phyloP scores from a whole-genome alignment of 2,329 filamentous ascomycete species.

The Cytospora piceae region DNA sequence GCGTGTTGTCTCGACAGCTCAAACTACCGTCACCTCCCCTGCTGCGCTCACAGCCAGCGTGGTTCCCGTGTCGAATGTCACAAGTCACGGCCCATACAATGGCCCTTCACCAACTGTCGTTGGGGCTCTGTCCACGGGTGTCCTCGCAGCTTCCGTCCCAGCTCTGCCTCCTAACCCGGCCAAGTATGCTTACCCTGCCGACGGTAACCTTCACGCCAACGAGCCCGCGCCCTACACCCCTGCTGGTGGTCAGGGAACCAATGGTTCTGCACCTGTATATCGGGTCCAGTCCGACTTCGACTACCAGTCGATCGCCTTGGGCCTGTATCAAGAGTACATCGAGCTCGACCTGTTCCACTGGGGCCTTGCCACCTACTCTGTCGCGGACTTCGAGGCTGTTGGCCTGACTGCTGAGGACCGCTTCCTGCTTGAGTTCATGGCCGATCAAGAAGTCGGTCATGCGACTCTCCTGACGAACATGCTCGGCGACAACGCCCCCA shows the following conservation, averaged over 20 bases:
- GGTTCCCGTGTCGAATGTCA: slow-evolving; percentile 56
- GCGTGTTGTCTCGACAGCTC: slow-evolving; percentile 39
- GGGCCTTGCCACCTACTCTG: slow-evolving; percentile 70
- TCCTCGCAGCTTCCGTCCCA: slow-evolving; percentile 61
- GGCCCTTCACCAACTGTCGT: slow-evolving; percentile 68
- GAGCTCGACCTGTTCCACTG: slow-evolving; percentile 83
- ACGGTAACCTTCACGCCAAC: slow-evolving; percentile 69
- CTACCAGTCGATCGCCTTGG: slow-evolving; percentile 75
- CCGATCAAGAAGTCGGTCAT: slow-evolving; percentile 75
- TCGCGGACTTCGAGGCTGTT: slow-evolving; percentile 68
- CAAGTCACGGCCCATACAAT: slow-evolving; percentile 69
- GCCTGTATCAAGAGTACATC: slow-evolving; percentile 82
- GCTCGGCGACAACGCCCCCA: slow-evolving; percentile 70
- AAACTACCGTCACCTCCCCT: slow-evolving; percentile 42
- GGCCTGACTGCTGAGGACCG: slow-evolving; percentile 72
- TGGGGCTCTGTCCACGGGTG: slow-evolving; percentile 65
- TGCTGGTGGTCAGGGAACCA: slow-evolving; percentile 74
- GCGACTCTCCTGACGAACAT: slow-evolving; percentile 78
- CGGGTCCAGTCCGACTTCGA: slow-evolving; percentile 82
- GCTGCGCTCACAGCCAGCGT: slow-evolving; percentile 35
- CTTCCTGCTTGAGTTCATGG: slow-evolving; percentile 75
- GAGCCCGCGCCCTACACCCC: slow-evolving; percentile 75
- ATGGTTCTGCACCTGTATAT: slow-evolving; percentile 76
- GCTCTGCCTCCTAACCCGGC: slow-evolving; percentile 60
- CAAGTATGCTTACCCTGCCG: slow-evolving; percentile 70